Evolutionary conservation across 1,284 basidiomycete genomes (phyloP).

Genomic region (Lentinula novae-zelandiae): DNA sequence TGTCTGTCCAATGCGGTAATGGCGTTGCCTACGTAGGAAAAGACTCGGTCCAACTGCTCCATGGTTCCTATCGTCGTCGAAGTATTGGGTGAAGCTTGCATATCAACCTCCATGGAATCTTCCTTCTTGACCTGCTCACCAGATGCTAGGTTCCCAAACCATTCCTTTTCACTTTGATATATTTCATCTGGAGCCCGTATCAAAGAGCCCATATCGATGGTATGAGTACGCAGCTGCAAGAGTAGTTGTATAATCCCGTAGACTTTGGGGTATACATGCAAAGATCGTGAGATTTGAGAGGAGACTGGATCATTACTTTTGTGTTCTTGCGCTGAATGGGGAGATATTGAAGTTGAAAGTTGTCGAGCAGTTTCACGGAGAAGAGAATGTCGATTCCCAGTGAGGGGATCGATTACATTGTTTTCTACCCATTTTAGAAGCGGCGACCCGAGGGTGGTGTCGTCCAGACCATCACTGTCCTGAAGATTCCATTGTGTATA

Average conservation of each 20-base stretch:
- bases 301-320: constrained; percentile 12
- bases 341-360: constrained; percentile 14
- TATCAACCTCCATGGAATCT: constrained; percentile 24
- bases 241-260: constrained; percentile 38
- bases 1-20: constrained; percentile 32
- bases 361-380: constrained; percentile 32
- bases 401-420: constrained; percentile 58
- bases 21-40: constrained; percentile 45
- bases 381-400: constrained; percentile 48
- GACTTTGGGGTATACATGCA: constrained; percentile 40
- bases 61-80: constrained; percentile 35
- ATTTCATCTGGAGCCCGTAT: constrained; percentile 61
- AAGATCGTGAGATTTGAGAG: constrained; percentile 37
- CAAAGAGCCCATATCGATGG: constrained; percentile 65
- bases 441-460: constrained; percentile 35
- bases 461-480: constrained; percentile 9
- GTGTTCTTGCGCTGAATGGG: neutral
- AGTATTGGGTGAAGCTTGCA: neutral
- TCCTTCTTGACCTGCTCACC: constrained; percentile 18
- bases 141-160: constrained; percentile 45
- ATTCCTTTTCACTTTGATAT: constrained; percentile 58
- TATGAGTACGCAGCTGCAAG: constrained; percentile 38
- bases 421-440: constrained; percentile 56
- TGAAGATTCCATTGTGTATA: neutral
- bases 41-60: constrained; percentile 47